These are phyloP conservation scores for Beauveria asiatica DNA, from an alignment of 2,329 filamentous ascomycete species.

Conservation along the genomic window DNA sequence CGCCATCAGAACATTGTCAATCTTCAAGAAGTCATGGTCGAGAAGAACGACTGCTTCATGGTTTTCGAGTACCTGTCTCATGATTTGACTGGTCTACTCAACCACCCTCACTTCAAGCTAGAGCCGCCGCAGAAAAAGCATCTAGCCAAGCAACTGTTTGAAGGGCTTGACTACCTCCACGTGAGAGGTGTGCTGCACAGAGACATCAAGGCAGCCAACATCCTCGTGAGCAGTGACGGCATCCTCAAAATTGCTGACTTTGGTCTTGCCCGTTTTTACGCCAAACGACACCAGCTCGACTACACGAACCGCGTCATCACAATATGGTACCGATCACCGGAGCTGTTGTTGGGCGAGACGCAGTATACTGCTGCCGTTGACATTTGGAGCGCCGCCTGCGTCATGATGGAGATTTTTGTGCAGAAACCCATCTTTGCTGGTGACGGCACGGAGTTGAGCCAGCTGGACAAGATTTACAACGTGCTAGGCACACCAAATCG, in stretches of 20 bases:
- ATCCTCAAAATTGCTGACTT: conserved; percentile 92
- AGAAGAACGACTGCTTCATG: conserved; percentile 98
- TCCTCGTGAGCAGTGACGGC: conserved; percentile 83
- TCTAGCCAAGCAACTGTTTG: conserved; percentile 84
- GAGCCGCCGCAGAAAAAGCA: conserved; percentile 85
- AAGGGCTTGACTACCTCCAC: conserved; percentile 89
- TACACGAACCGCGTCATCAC: conserved; percentile 99
- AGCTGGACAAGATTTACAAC: conserved; percentile 94
- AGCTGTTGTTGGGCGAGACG: conserved; percentile 84
- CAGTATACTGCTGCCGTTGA: conserved; percentile 85
- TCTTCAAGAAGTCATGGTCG: conserved; percentile 90
- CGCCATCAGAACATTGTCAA: conserved; percentile 76
- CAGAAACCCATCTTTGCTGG: conserved; percentile 90
- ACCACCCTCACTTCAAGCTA: conserved; percentile 85
- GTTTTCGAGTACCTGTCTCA: conserved; percentile 98
- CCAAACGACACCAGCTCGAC: conserved; percentile 82
- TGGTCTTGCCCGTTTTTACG: conserved; percentile 90
- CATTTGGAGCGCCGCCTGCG: conserved; percentile 95
- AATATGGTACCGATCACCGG: conserved; percentile 92
- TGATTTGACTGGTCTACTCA: conserved; percentile 87
- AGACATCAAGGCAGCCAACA: conserved; percentile 98
- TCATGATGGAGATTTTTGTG: conserved; percentile 94
- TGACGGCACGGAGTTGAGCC: conserved; percentile 89
- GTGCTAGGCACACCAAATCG: conserved; percentile 81
- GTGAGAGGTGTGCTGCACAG: conserved; percentile 88